Base-by-base conservation (phyloP, 768 basidiomycete species). In the Kockovaella imperatae region DNA sequence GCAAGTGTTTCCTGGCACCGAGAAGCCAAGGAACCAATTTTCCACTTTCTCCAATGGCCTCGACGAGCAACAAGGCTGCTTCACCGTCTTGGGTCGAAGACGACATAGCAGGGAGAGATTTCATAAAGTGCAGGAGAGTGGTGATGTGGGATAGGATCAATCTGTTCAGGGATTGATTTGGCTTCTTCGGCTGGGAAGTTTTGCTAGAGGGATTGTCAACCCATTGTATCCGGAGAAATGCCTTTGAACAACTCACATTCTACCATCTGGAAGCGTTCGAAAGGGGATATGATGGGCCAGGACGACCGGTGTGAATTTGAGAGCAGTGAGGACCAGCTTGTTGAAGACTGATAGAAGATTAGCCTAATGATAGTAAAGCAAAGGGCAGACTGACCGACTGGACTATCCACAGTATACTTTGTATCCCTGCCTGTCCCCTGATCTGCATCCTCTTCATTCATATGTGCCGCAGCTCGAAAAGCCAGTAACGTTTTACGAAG, bases 1-100 rank as follows among this genome's bases (percentile, higher is more conserved):
- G 86, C 28, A 95, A 77, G 23, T 84, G 78, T 69, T 87, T 95
- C 31, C 88, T 79, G 57, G 83, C 89, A 52, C 79, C 80, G 45
- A 83, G 78, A 23, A 95, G 77, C 69, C 91, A 96, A 0, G 95
- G 93, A 4, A 96, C 73, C 23, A 97, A 75, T 71, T 90, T 95
- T 0, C 84, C 80, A 50, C 83, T 88, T 72, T 96, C 93, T 2
- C 77, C 75, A 46, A 96, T 74, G 1, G 87, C 84, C 13, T 87
- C 76, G 5, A 81, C 50, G 11, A 73, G 52, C 32, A 75, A 56
- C 18, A 64, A 63, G 4, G 64, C 25, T 15, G 54, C 59, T 10
- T 62, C 56, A 15, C 46, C 54, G 10, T 42, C 46, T 4, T 52
- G 49, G 7, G 48, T 49, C 1, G 55, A 45, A 3, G 53, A 47